Base-by-base conservation (phyloP, 192 early-diverging fungal genomes). In the Allomyces javanicus region DNA sequence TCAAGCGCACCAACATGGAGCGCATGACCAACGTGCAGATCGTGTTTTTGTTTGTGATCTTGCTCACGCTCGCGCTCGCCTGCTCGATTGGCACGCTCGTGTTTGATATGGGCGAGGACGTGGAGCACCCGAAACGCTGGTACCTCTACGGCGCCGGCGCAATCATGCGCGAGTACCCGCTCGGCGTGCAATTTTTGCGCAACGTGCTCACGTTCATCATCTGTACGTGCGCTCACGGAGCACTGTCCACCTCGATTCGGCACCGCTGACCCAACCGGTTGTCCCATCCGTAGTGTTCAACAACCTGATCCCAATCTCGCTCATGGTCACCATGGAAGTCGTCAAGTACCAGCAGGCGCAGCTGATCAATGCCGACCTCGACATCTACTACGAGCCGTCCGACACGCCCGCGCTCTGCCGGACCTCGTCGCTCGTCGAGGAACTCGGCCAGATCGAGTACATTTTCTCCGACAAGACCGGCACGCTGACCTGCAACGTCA, bases 241-340 rank as follows among this genome's bases (percentile, higher is more conserved):
- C n/a, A n/a, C n/a, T n/a, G n/a, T n/a, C n/a, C n/a, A n/a, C n/a
- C n/a, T n/a, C n/a, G n/a, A n/a, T n/a, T n/a, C n/a, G n/a, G n/a
- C n/a, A n/a, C n/a, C n/a, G n/a, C n/a, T n/a, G n/a, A n/a, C n/a
- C n/a, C n/a, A n/a, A n/a, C n/a, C n/a, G n/a, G n/a, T n/a, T n/a
- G n/a, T n/a, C n/a, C n/a, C n/a, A n/a, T n/a, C n/a, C n/a, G 44
- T 99, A 79, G 76, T 99, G 61, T 99, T 90, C 82, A 99, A 99
- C 83, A 97, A 93, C 76, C 81, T 99, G 76, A 99, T 99, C 74
- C 96, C 96, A 17, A 89, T 99, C 71, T 89, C 81, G 84, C 87
- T 97, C 76, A 94, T 99, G 71, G 91, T 99, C 24, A 96, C 92
- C 21, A 94, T 99, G 93, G 96, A 99, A 72, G 83, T 96, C 63